Base-by-base conservation (phyloP, 371 early-diverging fungal genomes). In the Mortierella sp. region DNA sequence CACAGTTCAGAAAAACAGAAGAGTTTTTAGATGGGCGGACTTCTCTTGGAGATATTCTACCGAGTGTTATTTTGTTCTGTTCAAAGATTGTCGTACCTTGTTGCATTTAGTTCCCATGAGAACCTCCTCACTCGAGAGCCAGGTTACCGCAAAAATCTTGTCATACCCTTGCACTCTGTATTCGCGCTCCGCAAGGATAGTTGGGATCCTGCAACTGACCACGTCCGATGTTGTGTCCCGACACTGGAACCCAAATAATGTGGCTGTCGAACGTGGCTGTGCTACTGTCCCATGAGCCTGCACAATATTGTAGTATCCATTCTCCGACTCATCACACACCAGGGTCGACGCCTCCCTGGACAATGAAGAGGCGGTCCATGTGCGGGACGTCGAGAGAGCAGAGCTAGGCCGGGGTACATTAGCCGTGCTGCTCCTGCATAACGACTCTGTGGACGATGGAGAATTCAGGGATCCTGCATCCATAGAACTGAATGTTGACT, bases 21-120 rank as follows among this genome's bases (percentile, higher is more conserved):
- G 26, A 26, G 5, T n/a, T n/a, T n/a, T n/a, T n/a, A n/a, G n/a
- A n/a, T n/a, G n/a, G n/a, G n/a, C n/a, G n/a, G n/a, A n/a, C n/a
- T n/a, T n/a, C n/a, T n/a, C n/a, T n/a, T n/a, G n/a, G n/a, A n/a
- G n/a, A n/a, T n/a, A n/a, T n/a, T n/a, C n/a, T n/a, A n/a, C n/a
- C n/a, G n/a, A n/a, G n/a, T n/a, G n/a, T n/a, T 46, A 43, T 44
- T 30, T 30, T 37, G 15, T 39, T 37, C 56, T 30, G 14, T 32
- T 65, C n/a, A n/a, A n/a, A n/a, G n/a, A n/a, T n/a, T n/a, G n/a
- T n/a, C n/a, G n/a, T 66, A 83, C 80, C 60, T 80, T 64, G 56
- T 85, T 82, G 56, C 90, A 90, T 56, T 91, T 91, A 11, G 90
- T 90, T 4, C 91, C 91, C 14, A 87, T 27, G 0, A 90, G 69